phyloP scores from a whole-genome alignment of 345 rosid species.

The Carallia pectinifolia region DNA sequence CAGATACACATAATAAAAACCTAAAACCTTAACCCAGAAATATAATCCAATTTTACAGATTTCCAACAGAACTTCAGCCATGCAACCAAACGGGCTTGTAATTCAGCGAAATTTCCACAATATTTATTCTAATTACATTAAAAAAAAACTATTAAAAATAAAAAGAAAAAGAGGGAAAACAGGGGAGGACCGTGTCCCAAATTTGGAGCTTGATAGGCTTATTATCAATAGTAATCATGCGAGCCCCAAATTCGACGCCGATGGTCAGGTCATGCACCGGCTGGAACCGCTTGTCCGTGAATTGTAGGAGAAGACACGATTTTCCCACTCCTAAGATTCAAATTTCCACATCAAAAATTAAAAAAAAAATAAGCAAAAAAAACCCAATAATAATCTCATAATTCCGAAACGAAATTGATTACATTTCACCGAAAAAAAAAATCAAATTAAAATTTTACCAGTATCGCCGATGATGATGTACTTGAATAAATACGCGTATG shows the following conservation, averaged over 20 bases:
- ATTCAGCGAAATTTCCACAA: no score
- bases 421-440: not conserved
- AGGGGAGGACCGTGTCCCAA: constrained; percentile 81
- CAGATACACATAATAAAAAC: no score
- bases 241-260: constrained; percentile 93
- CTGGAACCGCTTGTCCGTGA: constrained; percentile 96
- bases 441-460: constrained; percentile 34
- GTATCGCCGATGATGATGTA: constrained; percentile 99
- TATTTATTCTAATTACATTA: no score
- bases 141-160: no score
- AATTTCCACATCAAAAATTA: not conserved
- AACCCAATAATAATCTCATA: not conserved
- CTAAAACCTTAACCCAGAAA: no score
- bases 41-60: no score
- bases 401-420: not conserved
- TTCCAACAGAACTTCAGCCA: no score
- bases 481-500: constrained; percentile 95
- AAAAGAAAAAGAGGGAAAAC: constrained; percentile 1
- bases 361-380: not conserved
- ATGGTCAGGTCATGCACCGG: constrained; percentile 96
- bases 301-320: constrained; percentile 95
- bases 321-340: constrained; percentile 74
- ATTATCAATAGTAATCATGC: constrained; percentile 92
- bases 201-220: constrained; percentile 96
- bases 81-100: no score